phyloP scores from a whole-genome alignment of 2,329 filamentous ascomycete genomes.

The Penicillium sp. region DNA sequence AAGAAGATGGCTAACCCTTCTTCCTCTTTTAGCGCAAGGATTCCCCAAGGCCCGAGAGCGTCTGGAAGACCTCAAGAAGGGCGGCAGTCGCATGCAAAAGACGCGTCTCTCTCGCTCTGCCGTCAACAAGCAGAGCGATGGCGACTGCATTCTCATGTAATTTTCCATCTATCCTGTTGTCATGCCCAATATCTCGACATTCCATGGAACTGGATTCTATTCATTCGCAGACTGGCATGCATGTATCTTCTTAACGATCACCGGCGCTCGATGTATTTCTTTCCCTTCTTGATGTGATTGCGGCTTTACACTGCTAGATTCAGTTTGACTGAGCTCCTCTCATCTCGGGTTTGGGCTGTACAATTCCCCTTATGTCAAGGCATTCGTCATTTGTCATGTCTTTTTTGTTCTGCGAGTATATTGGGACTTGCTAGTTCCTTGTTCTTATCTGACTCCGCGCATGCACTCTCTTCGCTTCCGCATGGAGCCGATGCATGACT shows the following conservation, averaged over 20 bases:
- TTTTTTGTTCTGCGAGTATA: neutral
- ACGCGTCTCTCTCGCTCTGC: slow-evolving; percentile 80
- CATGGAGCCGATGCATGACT: slow-evolving; percentile 13
- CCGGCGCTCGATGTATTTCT: slow-evolving; percentile 16
- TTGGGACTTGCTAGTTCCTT: neutral
- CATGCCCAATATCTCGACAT: neutral
- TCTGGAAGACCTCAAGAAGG: slow-evolving; percentile 85
- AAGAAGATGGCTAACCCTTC: slow-evolving; percentile 2
- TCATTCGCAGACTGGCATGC: slow-evolving; percentile 8
- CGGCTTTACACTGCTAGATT: neutral
- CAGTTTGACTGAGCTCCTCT: neutral
- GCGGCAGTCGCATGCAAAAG: slow-evolving; percentile 71
- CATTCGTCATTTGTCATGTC: neutral
- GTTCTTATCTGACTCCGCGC: neutral
- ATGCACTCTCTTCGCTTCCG: neutral
- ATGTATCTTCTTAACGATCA: slow-evolving; percentile 20
- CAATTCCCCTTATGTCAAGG: slow-evolving; percentile 7
- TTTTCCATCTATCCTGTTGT: slow-evolving; percentile 10
- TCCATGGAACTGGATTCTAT: slow-evolving; percentile 5
- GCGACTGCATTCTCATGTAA: slow-evolving; percentile 68
- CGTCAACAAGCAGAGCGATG: slow-evolving; percentile 82
- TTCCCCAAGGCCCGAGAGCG: slow-evolving; percentile 91
- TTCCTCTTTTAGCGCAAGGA: slow-evolving; percentile 70
- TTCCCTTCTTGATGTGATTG: slow-evolving; percentile 1
- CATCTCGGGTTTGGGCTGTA: slow-evolving; percentile 14